Evolutionary conservation across 345 rosid species (phyloP).

Genomic region (Hypericum androsaemum): DNA sequence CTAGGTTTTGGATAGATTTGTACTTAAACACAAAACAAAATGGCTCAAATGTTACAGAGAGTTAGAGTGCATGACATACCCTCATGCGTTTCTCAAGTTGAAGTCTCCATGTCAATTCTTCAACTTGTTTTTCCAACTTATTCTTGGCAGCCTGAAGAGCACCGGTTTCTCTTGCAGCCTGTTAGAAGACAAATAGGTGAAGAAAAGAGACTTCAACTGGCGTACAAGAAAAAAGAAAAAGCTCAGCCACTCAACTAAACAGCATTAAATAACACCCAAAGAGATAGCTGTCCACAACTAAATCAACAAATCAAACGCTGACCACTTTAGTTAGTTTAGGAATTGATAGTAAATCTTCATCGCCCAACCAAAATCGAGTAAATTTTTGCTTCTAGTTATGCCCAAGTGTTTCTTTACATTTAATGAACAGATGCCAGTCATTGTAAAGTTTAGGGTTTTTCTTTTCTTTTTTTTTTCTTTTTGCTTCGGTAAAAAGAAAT

Average conservation of each 20-base stretch:
- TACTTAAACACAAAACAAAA: too few relatives aligned
- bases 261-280: background rate
- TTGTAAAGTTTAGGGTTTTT: too few relatives aligned
- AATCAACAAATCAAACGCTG: background rate
- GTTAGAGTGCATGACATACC: constrained; percentile 29
- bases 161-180: constrained; percentile 99
- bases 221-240: background rate
- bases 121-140: constrained; percentile 96
- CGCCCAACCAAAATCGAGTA: too few relatives aligned
- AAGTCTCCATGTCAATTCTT: constrained; percentile 93
- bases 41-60: background rate
- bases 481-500: too few relatives aligned
- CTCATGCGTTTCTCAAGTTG: constrained; percentile 97
- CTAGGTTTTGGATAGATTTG: too few relatives aligned
- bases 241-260: constrained; percentile 2
- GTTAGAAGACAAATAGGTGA: constrained; percentile 11
- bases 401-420: too few relatives aligned
- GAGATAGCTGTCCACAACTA: background rate
- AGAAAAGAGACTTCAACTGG: background rate
- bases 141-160: constrained; percentile 99
- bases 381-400: too few relatives aligned
- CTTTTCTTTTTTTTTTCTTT: too few relatives aligned
- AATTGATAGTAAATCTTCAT: too few relatives aligned
- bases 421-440: too few relatives aligned
- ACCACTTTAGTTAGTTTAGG: background rate